These are phyloP conservation scores for Yamagishiella unicocca DNA, from an alignment of 139 green algal species.

Conservation along the genomic window DNA sequence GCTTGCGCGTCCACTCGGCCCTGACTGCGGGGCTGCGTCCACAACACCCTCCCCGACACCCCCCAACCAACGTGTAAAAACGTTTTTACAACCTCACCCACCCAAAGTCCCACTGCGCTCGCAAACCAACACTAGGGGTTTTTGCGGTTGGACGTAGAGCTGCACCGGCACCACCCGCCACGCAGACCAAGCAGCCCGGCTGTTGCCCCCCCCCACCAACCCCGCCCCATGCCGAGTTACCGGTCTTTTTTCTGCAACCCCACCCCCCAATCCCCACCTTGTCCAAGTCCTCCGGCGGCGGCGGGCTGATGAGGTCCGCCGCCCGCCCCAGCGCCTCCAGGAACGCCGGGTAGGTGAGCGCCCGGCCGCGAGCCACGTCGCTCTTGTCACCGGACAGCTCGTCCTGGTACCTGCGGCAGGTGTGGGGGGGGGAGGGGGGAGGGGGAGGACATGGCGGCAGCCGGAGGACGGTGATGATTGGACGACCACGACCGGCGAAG, in stretches of 20 bases:
- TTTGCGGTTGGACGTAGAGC: neutral
- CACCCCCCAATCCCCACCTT: neutral
- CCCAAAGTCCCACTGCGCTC: too few relatives aligned
- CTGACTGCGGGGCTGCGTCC: too few relatives aligned
- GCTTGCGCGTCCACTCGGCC: too few relatives aligned
- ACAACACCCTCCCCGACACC: too few relatives aligned
- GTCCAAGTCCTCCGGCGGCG: conserved; percentile 47
- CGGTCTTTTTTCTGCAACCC: too few relatives aligned
- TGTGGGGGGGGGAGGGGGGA: neutral
- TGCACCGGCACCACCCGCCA: neutral
- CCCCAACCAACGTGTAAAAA: too few relatives aligned
- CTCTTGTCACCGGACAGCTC: conserved; percentile 12
- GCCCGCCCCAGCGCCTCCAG: conserved; percentile 68
- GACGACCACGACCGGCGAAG: too few relatives aligned
- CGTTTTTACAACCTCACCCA: too few relatives aligned
- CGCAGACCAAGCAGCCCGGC: neutral
- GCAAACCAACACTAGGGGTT: neutral
- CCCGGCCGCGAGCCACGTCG: conserved; percentile 20
- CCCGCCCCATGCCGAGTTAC: neutral
- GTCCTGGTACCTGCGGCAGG: neutral
- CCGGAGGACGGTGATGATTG: neutral
- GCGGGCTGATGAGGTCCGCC: conserved; percentile 66
- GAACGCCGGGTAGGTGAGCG: conserved; percentile 70
- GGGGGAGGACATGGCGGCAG: neutral
- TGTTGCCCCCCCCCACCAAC: neutral